Evolutionary conservation across 805 yeast genomes (phyloP).

Genomic region (Teunomyces barrocoloradensis): DNA sequence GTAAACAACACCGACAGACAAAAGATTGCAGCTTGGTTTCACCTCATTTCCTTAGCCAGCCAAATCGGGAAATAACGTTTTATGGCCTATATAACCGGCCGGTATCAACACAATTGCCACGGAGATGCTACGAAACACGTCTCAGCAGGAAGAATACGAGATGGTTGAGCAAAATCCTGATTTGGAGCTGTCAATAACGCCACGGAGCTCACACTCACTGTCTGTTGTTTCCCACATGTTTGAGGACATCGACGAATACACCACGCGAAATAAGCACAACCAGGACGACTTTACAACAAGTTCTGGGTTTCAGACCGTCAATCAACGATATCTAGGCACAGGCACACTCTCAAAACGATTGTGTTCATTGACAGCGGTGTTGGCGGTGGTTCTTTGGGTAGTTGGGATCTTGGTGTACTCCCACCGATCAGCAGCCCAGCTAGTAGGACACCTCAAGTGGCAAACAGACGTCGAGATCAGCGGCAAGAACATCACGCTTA

Average conservation of each 20-base stretch:
- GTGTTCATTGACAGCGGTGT: constrained; percentile 1
- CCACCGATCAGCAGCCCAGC: constrained; percentile 14
- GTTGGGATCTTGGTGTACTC: constrained; percentile 27
- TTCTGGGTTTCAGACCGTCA: constrained; percentile 21
- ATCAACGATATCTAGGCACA: constrained; percentile 14
- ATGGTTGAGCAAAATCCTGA: constrained; percentile 14
- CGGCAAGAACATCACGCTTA: constrained; percentile 31
- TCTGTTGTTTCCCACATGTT: constrained; percentile 26
- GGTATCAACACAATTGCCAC: background rate
- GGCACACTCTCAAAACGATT: constrained; percentile 7
- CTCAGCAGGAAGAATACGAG: constrained; percentile 16
- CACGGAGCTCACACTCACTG: constrained; percentile 3
- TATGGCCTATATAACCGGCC: background rate
- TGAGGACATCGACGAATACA: constrained; percentile 24
- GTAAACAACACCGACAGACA: background rate
- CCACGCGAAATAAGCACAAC: constrained; percentile 7
- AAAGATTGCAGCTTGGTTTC: background rate
- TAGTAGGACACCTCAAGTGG: constrained; percentile 21
- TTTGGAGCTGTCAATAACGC: constrained; percentile 1
- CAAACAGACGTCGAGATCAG: constrained; percentile 21
- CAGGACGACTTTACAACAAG: constrained; percentile 22
- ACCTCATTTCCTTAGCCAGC: background rate
- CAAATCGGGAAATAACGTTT: background rate
- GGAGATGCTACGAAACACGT: constrained; percentile 3
- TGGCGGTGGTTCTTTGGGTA: constrained; percentile 23